Conservation (phyloP, 2,329 filamentous ascomycete genomes). For the Microsporum canis region DNA sequence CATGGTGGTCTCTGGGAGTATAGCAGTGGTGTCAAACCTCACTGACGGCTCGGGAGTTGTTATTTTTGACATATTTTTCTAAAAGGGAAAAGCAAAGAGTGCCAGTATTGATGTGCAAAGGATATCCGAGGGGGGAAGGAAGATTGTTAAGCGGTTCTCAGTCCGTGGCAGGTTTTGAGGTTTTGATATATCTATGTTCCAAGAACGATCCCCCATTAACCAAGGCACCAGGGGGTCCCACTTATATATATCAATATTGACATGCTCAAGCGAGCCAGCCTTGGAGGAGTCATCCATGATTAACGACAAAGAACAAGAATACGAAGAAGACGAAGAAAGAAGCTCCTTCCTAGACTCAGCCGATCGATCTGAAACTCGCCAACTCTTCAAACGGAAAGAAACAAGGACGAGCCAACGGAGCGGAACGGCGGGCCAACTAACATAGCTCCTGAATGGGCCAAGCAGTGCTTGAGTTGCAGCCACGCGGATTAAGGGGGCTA, state of each 20-base stretch:
- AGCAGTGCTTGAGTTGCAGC: not conserved
- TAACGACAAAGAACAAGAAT: not conserved
- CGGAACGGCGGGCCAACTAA: not conserved
- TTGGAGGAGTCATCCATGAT: not conserved
- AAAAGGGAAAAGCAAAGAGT: not conserved
- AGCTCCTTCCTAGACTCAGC: not conserved
- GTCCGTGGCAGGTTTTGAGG: not conserved
- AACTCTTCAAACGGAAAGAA: not conserved
- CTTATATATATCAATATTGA: not conserved
- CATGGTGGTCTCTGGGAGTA: not conserved
- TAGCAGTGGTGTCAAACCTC: constrained; percentile 5
- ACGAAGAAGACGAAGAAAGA: not conserved
- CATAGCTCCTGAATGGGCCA: not conserved
- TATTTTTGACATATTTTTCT: not conserved
- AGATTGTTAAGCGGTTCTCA: not conserved
- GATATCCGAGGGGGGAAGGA: not conserved
- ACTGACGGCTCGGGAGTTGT: not conserved
- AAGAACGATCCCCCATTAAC: not conserved
- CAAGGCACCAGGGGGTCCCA: not conserved
- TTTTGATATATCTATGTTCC: not conserved
- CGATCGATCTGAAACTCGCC: not conserved
- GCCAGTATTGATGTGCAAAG: not conserved
- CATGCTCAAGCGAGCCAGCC: not conserved
- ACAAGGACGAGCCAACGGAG: not conserved
- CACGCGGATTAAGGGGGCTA: not conserved